phyloP scores from a whole-genome alignment of 139 green algal genomes.

The Chlorella sp. region DNA sequence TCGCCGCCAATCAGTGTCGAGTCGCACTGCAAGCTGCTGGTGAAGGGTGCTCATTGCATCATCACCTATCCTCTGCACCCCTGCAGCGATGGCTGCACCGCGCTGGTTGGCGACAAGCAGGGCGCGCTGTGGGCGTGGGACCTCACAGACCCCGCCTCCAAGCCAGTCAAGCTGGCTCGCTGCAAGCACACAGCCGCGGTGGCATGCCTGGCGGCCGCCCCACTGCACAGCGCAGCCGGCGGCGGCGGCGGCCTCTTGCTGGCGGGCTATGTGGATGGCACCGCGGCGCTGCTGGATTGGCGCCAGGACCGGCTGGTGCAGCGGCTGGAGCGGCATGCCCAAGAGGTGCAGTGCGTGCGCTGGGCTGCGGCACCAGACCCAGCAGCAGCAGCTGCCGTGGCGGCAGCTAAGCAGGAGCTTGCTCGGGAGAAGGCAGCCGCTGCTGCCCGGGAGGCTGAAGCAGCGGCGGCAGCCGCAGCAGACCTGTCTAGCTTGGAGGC shows the following conservation, averaged over 20 bases:
- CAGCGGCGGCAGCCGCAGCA: background rate
- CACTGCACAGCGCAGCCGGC: background rate
- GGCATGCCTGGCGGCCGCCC: slow-evolving; percentile 6
- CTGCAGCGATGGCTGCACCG: slow-evolving; percentile 28
- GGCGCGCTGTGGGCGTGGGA: slow-evolving; percentile 23
- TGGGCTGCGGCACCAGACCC: slow-evolving; percentile 1
- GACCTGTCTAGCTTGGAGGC: background rate
- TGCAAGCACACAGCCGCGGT: slow-evolving; percentile 3
- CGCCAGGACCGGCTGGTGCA: background rate
- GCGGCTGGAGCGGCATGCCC: background rate
- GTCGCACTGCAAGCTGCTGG: no score
- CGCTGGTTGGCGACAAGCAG: slow-evolving; percentile 12
- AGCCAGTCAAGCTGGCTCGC: slow-evolving; percentile 14
- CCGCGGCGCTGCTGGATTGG: slow-evolving; percentile 29
- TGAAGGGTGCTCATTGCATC: no score
- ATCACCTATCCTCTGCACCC: no score
- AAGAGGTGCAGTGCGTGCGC: slow-evolving; percentile 34
- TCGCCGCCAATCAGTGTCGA: no score
- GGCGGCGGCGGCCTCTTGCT: background rate
- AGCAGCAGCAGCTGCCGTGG: background rate
- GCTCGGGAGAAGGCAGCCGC: no score
- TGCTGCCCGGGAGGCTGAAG: background rate
- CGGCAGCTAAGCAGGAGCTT: background rate
- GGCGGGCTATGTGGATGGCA: slow-evolving; percentile 19
- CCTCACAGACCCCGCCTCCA: background rate